phyloP scores from a whole-genome alignment of 139 green algal species.

The Chlamydomonas sp. region DNA sequence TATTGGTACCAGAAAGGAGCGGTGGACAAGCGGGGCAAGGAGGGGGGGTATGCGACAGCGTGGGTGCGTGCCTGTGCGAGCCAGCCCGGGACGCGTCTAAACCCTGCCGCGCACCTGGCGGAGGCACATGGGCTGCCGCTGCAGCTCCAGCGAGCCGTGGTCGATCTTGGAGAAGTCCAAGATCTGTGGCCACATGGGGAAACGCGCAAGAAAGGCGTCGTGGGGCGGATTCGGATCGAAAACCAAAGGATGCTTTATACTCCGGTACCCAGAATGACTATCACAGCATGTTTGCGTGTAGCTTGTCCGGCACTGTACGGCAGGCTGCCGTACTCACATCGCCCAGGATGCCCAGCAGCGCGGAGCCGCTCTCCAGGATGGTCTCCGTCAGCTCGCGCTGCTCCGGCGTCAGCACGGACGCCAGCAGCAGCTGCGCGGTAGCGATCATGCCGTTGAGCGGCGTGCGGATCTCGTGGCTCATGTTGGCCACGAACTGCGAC shows the following conservation, averaged over 20 bases:
- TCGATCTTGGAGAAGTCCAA: conserved; percentile 82
- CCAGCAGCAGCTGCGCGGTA: conserved; percentile 86
- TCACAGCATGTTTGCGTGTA: no score
- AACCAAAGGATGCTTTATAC: no score
- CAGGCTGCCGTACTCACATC: background rate
- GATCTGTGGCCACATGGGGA: conserved; percentile 66
- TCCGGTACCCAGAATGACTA: no score
- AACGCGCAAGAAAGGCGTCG: background rate
- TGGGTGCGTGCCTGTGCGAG: background rate
- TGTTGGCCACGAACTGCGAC: conserved; percentile 91
- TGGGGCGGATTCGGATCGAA: no score
- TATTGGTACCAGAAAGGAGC: background rate
- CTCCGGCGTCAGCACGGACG: conserved; percentile 67
- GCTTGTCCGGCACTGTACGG: no score
- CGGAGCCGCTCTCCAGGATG: conserved; percentile 54
- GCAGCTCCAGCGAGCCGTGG: conserved; percentile 49
- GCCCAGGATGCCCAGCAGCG: conserved; percentile 34
- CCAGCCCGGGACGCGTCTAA: background rate
- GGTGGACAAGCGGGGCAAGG: no score
- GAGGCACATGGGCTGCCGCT: conserved; percentile 40
- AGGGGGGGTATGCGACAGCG: no score
- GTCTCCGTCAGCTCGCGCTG: conserved; percentile 90
- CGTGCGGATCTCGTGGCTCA: conserved; percentile 96
- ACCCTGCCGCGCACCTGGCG: conserved; percentile 2
- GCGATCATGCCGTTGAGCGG: conserved; percentile 96